Evolutionary conservation across 108 stramenopile species (phyloP).

Genomic region (Skeletonema grethae): DNA sequence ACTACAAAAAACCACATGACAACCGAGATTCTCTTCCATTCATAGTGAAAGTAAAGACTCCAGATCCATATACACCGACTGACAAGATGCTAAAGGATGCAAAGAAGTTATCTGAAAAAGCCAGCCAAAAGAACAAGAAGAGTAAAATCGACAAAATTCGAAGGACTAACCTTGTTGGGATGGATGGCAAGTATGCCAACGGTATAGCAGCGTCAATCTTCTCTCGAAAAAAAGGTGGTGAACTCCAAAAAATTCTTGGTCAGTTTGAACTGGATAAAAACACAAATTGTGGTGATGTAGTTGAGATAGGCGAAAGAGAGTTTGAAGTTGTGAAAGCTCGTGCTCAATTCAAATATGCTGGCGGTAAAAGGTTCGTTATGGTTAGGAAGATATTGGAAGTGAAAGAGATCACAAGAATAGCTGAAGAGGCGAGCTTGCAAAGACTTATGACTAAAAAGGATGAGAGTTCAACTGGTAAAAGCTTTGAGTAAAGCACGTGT

Average conservation of each 20-base stretch:
- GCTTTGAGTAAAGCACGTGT: constrained; percentile 25
- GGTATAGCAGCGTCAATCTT: constrained; percentile 51
- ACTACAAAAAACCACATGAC: constrained; percentile 66
- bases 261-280: constrained; percentile 76
- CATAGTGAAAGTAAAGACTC: constrained; percentile 62
- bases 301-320: constrained; percentile 60
- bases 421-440: constrained; percentile 48
- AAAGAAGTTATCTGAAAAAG: constrained; percentile 47
- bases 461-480: constrained; percentile 12
- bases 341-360: constrained; percentile 68
- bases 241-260: constrained; percentile 59
- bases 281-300: constrained; percentile 75
- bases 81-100: constrained; percentile 49
- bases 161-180: constrained; percentile 33
- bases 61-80: constrained; percentile 75
- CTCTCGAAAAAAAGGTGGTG: constrained; percentile 20
- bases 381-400: constrained; percentile 79
- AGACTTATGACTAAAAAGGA: constrained; percentile 22
- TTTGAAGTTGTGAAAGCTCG: constrained; percentile 61
- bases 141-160: constrained; percentile 20
- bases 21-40: constrained; percentile 83
- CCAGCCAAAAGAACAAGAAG: constrained; percentile 20
- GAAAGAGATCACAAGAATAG: constrained; percentile 65
- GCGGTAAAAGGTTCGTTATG: constrained; percentile 70
- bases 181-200: constrained; percentile 27